phyloP scores from a whole-genome alignment of 1,284 basidiomycete species.

The Kwoniella shivajii region DNA sequence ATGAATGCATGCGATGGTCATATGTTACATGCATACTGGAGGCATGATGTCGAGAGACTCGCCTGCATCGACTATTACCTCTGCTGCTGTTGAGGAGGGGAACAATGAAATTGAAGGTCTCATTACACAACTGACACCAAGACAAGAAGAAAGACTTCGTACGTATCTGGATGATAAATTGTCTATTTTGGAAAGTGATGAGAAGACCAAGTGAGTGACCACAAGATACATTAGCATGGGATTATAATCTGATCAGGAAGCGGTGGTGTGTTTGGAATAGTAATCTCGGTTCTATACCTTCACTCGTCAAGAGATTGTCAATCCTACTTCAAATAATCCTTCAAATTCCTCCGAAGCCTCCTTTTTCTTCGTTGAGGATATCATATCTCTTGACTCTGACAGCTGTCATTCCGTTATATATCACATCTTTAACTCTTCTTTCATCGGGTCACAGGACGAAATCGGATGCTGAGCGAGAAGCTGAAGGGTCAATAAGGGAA shows the following conservation, averaged over 20 bases:
- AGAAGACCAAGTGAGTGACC: conserved; percentile 39
- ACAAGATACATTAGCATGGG: no score
- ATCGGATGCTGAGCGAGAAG: conserved; percentile 11
- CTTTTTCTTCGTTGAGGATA: conserved; percentile 27
- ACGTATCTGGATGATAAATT: conserved; percentile 34
- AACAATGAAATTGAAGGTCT: no score
- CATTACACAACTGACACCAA: conserved; percentile 21
- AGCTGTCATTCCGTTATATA: conserved; percentile 19
- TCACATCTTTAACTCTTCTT: conserved; percentile 28
- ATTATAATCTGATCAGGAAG: no score
- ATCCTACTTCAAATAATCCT: conserved; percentile 35
- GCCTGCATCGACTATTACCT: neutral
- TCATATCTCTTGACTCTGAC: conserved; percentile 39
- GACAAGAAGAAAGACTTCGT: conserved; percentile 27
- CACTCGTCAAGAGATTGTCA: conserved; percentile 24
- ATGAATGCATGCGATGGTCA: no score
- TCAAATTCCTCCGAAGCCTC: conserved; percentile 31
- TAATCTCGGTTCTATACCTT: conserved; percentile 24
- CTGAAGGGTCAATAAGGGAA: conserved; percentile 17
- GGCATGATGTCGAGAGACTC: no score
- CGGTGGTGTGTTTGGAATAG: conserved; percentile 22
- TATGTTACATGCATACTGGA: no score
- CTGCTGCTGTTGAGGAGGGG: no score
- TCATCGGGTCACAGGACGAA: neutral
- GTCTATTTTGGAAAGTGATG: conserved; percentile 33